These are phyloP conservation scores for Alloteropsis semialata DNA, from an alignment of 176 grass and related monocot species.

Conservation along the genomic window DNA sequence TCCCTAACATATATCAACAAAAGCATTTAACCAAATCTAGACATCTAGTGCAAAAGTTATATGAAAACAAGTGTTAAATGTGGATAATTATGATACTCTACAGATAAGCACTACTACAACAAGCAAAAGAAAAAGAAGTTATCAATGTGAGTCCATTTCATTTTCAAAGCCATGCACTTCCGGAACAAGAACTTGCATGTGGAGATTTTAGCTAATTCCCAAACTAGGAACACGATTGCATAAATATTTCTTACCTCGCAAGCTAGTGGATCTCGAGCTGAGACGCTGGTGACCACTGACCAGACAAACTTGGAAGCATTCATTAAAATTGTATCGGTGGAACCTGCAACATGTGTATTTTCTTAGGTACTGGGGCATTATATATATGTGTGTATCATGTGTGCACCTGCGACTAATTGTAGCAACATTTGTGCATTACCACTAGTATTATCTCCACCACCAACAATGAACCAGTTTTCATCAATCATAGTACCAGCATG, in stretches of 20 bases:
- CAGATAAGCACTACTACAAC: not conserved
- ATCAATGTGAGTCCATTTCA: not conserved
- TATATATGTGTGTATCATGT: too few species aligned
- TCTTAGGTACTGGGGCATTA: slow-evolving; percentile 12
- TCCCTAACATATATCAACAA: not conserved
- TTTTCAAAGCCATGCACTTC: not conserved
- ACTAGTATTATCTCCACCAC: slow-evolving; percentile 93
- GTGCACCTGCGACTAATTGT: slow-evolving; percentile 5
- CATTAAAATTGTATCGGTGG: slow-evolving; percentile 78
- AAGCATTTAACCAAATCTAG: slow-evolving; percentile 7
- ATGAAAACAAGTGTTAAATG: not conserved
- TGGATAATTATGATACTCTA: not conserved
- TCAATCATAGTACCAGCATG: slow-evolving; percentile 81
- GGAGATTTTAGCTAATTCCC: not conserved
- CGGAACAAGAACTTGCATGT: slow-evolving; percentile 2
- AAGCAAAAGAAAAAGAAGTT: not conserved
- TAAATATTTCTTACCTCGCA: slow-evolving; percentile 65
- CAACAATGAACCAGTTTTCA: slow-evolving; percentile 97
- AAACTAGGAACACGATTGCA: slow-evolving; percentile 18
- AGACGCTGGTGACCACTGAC: slow-evolving; percentile 69
- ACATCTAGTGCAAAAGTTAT: not conserved
- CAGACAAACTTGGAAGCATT: slow-evolving; percentile 89
- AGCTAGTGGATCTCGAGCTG: slow-evolving; percentile 76
- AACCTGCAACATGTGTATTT: slow-evolving; percentile 51
- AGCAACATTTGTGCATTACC: slow-evolving; percentile 46